These are phyloP conservation scores for Pyricularia sp. DNA, from an alignment of 2,329 filamentous ascomycete species.

Conservation along the genomic window DNA sequence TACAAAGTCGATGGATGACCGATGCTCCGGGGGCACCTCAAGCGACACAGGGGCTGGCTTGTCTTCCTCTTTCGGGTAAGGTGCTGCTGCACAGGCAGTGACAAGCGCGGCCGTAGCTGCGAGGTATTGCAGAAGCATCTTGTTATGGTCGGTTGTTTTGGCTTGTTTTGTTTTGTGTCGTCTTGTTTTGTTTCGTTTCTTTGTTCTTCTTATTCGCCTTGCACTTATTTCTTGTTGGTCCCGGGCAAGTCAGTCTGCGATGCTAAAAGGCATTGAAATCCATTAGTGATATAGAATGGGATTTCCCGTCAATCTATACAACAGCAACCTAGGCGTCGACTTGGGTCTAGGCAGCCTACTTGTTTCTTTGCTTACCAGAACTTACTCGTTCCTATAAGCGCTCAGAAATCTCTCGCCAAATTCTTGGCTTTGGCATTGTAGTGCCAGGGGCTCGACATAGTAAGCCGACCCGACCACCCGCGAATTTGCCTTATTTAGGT, in stretches of 20 bases:
- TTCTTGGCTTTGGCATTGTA: background rate
- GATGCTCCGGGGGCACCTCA: background rate
- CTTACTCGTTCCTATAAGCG: background rate
- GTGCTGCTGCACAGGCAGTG: background rate
- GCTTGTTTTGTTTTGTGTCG: background rate
- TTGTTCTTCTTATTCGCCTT: background rate
- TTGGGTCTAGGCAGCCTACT: background rate
- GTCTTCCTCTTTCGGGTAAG: background rate
- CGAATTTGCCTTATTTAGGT: background rate
- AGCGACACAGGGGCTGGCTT: background rate
- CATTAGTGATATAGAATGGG: background rate
- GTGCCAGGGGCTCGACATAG: background rate
- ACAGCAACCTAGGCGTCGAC: background rate
- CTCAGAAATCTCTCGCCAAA: background rate
- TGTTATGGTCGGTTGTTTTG: background rate
- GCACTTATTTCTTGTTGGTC: background rate
- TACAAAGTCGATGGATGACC: background rate
- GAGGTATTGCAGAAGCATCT: background rate
- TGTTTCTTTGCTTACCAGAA: background rate
- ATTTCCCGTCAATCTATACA: background rate
- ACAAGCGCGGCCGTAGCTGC: background rate
- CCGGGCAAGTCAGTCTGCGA: background rate
- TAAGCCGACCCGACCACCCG: background rate
- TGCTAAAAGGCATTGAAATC: background rate
- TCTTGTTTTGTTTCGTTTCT: background rate